phyloP scores from a whole-genome alignment of 352 stramenopile species.

The Pythium sp. region DNA sequence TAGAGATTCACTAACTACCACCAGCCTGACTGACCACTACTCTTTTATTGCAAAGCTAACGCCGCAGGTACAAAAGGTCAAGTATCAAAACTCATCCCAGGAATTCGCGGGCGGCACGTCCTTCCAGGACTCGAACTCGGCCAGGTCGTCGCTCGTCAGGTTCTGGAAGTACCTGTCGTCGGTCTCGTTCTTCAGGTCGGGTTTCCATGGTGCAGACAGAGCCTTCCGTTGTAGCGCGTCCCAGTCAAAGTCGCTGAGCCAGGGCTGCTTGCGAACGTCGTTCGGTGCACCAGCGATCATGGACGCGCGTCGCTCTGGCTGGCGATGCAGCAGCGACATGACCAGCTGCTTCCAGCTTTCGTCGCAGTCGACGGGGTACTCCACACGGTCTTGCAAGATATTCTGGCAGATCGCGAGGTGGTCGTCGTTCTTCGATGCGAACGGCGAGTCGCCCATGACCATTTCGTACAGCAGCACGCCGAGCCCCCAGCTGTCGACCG shows the following conservation, averaged over 20 bases:
- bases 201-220: slow-evolving; percentile 42
- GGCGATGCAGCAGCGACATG: slow-evolving; percentile 34
- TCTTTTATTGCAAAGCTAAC: background rate
- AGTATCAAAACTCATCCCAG: slow-evolving; percentile 42
- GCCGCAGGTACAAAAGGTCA: background rate
- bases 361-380: slow-evolving; percentile 30
- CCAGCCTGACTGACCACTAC: background rate
- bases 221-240: slow-evolving; percentile 27
- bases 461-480: slow-evolving; percentile 58
- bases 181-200: slow-evolving; percentile 32
- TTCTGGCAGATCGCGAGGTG: slow-evolving; percentile 35
- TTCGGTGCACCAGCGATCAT: slow-evolving; percentile 26
- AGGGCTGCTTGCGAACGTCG: slow-evolving; percentile 32
- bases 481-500: slow-evolving; percentile 57
- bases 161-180: slow-evolving; percentile 40
- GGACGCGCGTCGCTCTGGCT: slow-evolving; percentile 40
- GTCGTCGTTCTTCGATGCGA: slow-evolving; percentile 26
- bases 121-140: slow-evolving; percentile 34
- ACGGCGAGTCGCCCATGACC: slow-evolving; percentile 40
- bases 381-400: slow-evolving; percentile 26
- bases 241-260: slow-evolving; percentile 48
- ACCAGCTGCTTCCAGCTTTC: slow-evolving; percentile 38
- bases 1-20: background rate
- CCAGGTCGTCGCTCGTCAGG: slow-evolving; percentile 32
- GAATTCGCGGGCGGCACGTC: slow-evolving; percentile 25